Conservation (phyloP, 2,329 filamentous ascomycete species). For the Pleochaeta shiraiana region DNA sequence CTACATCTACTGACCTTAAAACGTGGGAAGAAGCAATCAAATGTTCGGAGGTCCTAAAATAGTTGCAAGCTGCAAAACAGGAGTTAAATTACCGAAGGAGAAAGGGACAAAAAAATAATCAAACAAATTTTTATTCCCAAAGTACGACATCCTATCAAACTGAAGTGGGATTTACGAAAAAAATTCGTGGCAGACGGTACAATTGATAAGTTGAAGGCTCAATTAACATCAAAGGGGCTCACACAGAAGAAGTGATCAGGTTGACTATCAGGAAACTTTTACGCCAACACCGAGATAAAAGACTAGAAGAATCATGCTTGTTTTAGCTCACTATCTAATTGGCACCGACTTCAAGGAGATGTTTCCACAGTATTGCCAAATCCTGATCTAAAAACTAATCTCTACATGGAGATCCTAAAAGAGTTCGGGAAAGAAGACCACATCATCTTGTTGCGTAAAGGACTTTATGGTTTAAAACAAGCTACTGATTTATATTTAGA, state of each 20-base stretch:
- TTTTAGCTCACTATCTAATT: background rate
- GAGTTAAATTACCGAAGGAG: background rate
- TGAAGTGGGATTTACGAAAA: background rate
- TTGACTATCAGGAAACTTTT: background rate
- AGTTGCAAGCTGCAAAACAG: background rate
- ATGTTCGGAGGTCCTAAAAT: background rate
- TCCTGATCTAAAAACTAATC: background rate
- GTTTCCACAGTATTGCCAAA: background rate
- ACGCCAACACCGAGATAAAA: background rate
- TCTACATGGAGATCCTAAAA: background rate
- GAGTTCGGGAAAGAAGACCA: background rate
- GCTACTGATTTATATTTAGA: background rate
- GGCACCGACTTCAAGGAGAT: background rate
- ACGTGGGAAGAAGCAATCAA: background rate
- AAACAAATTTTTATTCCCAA: background rate
- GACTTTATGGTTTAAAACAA: background rate
- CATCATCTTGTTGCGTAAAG: background rate
- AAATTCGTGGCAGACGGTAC: background rate
- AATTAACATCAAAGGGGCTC: background rate
- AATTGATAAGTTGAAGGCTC: background rate
- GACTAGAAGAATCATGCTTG: background rate
- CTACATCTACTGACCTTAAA: background rate
- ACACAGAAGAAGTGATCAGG: background rate
- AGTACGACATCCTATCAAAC: background rate
- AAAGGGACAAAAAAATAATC: background rate